Conservation (phyloP, 768 basidiomycete species). For the Amanita subjunquillea region DNA sequence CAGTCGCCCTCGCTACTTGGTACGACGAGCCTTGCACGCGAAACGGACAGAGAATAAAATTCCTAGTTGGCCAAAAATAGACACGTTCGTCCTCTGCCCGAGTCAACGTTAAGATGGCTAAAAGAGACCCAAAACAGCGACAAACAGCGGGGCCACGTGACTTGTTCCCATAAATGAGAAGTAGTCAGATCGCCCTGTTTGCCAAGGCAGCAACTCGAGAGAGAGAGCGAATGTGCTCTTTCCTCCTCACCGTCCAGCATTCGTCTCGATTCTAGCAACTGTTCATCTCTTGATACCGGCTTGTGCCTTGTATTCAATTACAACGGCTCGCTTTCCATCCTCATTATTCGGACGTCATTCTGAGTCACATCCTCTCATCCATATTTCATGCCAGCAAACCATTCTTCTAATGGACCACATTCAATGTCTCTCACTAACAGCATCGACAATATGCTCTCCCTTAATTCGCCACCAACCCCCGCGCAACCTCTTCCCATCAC, state of each 20-base stretch:
- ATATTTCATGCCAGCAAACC: slow-evolving; percentile 5
- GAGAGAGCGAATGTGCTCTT: slow-evolving; percentile 1
- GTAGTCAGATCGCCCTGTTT: background rate
- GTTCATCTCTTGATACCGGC: background rate
- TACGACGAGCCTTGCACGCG: too few species aligned
- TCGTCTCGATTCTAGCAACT: background rate
- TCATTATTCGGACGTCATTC: background rate
- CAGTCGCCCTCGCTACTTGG: too few species aligned
- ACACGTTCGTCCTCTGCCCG: too few species aligned
- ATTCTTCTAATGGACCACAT: slow-evolving; percentile 2
- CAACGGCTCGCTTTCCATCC: background rate
- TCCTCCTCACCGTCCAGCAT: background rate
- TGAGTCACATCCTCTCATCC: slow-evolving; percentile 1
- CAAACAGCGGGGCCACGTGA: background rate
- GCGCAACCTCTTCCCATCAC: background rate
- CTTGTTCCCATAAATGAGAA: background rate
- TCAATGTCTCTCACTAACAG: background rate
- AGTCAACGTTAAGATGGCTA: too few species aligned
- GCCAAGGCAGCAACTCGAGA: background rate
- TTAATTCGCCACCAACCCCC: background rate
- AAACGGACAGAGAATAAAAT: too few species aligned
- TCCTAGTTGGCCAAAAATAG: too few species aligned
- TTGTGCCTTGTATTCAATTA: slow-evolving; percentile 5
- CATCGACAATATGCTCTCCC: background rate
- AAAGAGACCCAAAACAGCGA: background rate